Conservation (phyloP, 768 basidiomycete genomes). For the Amanita brunnescens region DNA sequence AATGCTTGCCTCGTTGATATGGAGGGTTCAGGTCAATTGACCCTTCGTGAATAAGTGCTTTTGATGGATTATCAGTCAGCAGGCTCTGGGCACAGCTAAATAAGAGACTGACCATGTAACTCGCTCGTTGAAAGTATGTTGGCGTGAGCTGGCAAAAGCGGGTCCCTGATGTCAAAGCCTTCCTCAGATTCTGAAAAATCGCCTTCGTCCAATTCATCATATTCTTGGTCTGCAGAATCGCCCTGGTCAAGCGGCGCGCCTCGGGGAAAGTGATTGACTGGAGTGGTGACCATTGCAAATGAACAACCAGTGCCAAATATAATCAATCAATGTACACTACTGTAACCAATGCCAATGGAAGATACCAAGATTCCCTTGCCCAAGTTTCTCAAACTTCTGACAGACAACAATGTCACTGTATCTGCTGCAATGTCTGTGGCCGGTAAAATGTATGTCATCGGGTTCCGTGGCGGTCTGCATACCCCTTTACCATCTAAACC, state of each 20-base stretch:
- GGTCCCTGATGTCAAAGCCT: slow-evolving; percentile 35
- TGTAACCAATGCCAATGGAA: slow-evolving; percentile 13
- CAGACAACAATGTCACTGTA: slow-evolving; percentile 46
- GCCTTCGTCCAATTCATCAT: slow-evolving; percentile 42
- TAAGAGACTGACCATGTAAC: slow-evolving; percentile 34
- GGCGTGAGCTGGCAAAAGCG: slow-evolving; percentile 31
- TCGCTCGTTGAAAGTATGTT: slow-evolving; percentile 34
- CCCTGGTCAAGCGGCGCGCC: not conserved
- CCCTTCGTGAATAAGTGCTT: slow-evolving; percentile 62
- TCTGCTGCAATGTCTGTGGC: slow-evolving; percentile 63
- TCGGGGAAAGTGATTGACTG: not conserved
- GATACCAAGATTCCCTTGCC: slow-evolving; percentile 51
- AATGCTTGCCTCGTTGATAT: slow-evolving; percentile 57
- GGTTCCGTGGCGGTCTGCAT: not conserved
- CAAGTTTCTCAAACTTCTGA: slow-evolving; percentile 58
- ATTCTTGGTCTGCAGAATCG: slow-evolving; percentile 22
- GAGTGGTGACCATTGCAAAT: not conserved
- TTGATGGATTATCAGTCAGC: not conserved
- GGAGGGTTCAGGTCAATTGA: slow-evolving; percentile 60
- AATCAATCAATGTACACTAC: not conserved
- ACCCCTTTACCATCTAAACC: not conserved
- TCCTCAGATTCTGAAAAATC: slow-evolving; percentile 31
- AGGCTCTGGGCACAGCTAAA: not conserved
- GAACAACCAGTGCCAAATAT: slow-evolving; percentile 4
- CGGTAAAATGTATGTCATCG: slow-evolving; percentile 51